Percentiles rank a stretch among this genome's conserved stretches.
These are phyloP conservation scores for Amanita polypyramis DNA, from an alignment of 768 basidiomycete species.

Conservation along the genomic window DNA sequence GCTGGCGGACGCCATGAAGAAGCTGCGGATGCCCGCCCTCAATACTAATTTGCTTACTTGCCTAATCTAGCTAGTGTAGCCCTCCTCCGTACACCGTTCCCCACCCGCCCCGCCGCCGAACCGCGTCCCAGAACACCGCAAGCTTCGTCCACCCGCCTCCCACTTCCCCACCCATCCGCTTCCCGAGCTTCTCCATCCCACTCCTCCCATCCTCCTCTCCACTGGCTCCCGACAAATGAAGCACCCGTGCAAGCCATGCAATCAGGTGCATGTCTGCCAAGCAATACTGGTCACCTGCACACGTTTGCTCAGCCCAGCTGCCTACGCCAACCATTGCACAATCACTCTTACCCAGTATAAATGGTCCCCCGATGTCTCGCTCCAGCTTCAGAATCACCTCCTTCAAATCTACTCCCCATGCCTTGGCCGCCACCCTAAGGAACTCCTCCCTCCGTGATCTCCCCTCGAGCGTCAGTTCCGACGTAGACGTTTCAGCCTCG, in stretches of 20 bases:
- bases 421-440: slow-evolving; percentile 34
- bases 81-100: slow-evolving; percentile 47
- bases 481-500: slow-evolving; percentile 28
- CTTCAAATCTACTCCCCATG: slow-evolving; percentile 43
- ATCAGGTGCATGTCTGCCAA: slow-evolving; percentile 75
- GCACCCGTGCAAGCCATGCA: slow-evolving; percentile 61
- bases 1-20: background rate
- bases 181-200: slow-evolving; percentile 41
- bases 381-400: slow-evolving; percentile 36
- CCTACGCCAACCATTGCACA: background rate
- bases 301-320: background rate
- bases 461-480: slow-evolving; percentile 28
- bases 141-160: slow-evolving; percentile 34
- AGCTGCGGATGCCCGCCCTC: background rate
- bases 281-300: slow-evolving; percentile 70
- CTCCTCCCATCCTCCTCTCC: slow-evolving; percentile 38
- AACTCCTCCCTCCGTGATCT: slow-evolving; percentile 36
- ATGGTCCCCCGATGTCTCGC: slow-evolving; percentile 55
- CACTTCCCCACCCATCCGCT: slow-evolving; percentile 33
- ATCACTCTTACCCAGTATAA: slow-evolving; percentile 39
- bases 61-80: slow-evolving; percentile 24
- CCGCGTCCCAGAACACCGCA: slow-evolving; percentile 62
- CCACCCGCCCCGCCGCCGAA: slow-evolving; percentile 62
- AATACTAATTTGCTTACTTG: slow-evolving; percentile 1
- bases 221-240: slow-evolving; percentile 45